Conservation (phyloP, 176 grass and related monocot genomes). For the Paspalum vaginatum region DNA sequence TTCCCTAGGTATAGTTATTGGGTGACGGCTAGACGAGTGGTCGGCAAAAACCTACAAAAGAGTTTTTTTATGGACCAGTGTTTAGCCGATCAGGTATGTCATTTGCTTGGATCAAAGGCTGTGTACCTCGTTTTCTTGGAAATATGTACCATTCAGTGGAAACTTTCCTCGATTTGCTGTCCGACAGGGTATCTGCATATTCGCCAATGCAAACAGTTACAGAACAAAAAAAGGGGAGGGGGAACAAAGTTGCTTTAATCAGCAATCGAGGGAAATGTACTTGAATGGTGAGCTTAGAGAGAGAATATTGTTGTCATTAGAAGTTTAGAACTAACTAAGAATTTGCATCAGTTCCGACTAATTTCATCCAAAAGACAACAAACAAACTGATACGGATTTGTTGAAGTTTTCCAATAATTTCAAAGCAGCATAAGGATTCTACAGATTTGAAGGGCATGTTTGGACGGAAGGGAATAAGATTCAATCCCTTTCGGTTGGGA, state of each 20-base stretch:
- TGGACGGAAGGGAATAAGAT: background rate
- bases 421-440: conserved; percentile 15
- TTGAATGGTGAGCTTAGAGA: background rate
- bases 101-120: conserved; percentile 5
- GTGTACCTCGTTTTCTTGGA: conserved; percentile 84
- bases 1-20: conserved; percentile 57
- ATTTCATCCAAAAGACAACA: conserved; percentile 17
- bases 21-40: conserved; percentile 57
- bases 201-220: conserved; percentile 12
- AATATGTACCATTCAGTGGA: conserved; percentile 96
- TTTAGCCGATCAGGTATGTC: conserved; percentile 20
- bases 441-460: background rate
- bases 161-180: conserved; percentile 85
- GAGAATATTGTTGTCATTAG: background rate
- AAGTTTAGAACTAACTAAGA: background rate
- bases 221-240: background rate
- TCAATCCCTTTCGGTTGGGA: background rate
- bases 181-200: conserved; percentile 84
- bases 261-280: background rate
- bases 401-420: conserved; percentile 4
- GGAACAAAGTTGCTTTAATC: background rate
- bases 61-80: conserved; percentile 23
- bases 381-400: background rate
- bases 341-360: conserved; percentile 18
- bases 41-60: conserved; percentile 88